Conservation (phyloP, 2,329 filamentous ascomycete genomes). For the Aspergillus flavus region DNA sequence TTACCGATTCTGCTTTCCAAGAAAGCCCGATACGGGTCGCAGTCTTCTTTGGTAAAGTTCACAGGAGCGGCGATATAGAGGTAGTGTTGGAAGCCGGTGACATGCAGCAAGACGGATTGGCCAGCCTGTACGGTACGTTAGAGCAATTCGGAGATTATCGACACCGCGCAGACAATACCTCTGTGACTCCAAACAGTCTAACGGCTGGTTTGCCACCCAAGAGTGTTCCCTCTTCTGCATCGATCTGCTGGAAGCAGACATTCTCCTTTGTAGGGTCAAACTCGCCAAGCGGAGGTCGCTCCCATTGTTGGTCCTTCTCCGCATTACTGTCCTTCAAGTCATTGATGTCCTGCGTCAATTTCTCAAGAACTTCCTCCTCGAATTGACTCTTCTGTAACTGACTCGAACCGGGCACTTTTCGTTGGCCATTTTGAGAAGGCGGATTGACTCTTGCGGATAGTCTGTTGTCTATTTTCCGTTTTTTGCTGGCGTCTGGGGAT, state of each 20-base stretch:
- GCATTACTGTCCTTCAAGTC: conserved; percentile 82
- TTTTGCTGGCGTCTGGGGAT: conserved; percentile 67
- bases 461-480: conserved; percentile 72
- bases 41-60: conserved; percentile 77
- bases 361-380: conserved; percentile 91
- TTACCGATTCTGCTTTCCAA: conserved; percentile 79
- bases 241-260: conserved; percentile 93
- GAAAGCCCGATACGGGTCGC: conserved; percentile 74
- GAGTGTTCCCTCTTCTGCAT: conserved; percentile 85
- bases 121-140: conserved; percentile 55
- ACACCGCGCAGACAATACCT: conserved; percentile 50
- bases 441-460: conserved; percentile 59
- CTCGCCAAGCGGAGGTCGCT: conserved; percentile 62
- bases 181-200: conserved; percentile 91
- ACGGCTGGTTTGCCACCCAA: conserved; percentile 75
- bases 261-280: conserved; percentile 67
- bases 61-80: conserved; percentile 89
- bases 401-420: conserved; percentile 63
- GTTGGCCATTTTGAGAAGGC: conserved; percentile 61
- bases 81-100: conserved; percentile 95
- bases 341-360: conserved; percentile 90
- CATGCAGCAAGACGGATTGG: conserved; percentile 91
- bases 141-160: conserved; percentile 24
- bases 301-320: conserved; percentile 94
- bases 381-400: conserved; percentile 81